phyloP scores from a whole-genome alignment of 768 basidiomycete genomes.

The Pleurotus citrinopileatus region DNA sequence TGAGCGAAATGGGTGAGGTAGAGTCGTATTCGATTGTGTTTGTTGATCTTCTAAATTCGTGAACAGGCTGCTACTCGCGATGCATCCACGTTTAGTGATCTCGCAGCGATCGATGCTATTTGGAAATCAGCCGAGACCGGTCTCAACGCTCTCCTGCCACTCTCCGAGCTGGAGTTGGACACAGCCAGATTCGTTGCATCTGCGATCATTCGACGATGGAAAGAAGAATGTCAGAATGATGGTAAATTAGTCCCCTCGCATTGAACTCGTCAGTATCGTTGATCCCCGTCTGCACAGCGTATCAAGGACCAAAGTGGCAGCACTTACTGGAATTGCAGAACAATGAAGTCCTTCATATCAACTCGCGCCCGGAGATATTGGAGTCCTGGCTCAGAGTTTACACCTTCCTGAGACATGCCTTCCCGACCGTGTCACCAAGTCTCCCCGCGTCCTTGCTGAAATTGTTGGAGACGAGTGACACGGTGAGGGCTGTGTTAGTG shows the following conservation, averaged over 20 bases:
- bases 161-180: slow-evolving; percentile 56
- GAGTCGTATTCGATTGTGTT: slow-evolving; percentile 16
- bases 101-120: no score
- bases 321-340: slow-evolving; percentile 54
- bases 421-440: slow-evolving; percentile 12
- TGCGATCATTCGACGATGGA: slow-evolving; percentile 43
- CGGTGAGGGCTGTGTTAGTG: slow-evolving; percentile 50
- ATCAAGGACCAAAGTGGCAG: slow-evolving; percentile 35
- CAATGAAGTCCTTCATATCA: slow-evolving; percentile 50
- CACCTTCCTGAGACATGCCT: slow-evolving; percentile 42
- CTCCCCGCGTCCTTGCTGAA: slow-evolving; percentile 18
- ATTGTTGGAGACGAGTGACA: slow-evolving; percentile 38
- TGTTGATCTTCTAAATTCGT: slow-evolving; percentile 19
- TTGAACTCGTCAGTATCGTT: neutral
- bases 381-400: slow-evolving; percentile 52
- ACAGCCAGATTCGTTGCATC: slow-evolving; percentile 54
- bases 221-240: slow-evolving; percentile 26
- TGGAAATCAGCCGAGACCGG: no score
- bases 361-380: slow-evolving; percentile 46
- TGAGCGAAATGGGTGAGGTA: slow-evolving; percentile 20
- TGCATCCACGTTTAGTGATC: no score
- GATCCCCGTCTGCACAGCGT: neutral
- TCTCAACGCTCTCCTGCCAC: no score
- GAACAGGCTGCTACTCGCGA: slow-evolving; percentile 28
- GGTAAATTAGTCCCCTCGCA: neutral